These are phyloP conservation scores for Gossypioides kirkii DNA, from an alignment of 345 rosid species.

Conservation along the genomic window DNA sequence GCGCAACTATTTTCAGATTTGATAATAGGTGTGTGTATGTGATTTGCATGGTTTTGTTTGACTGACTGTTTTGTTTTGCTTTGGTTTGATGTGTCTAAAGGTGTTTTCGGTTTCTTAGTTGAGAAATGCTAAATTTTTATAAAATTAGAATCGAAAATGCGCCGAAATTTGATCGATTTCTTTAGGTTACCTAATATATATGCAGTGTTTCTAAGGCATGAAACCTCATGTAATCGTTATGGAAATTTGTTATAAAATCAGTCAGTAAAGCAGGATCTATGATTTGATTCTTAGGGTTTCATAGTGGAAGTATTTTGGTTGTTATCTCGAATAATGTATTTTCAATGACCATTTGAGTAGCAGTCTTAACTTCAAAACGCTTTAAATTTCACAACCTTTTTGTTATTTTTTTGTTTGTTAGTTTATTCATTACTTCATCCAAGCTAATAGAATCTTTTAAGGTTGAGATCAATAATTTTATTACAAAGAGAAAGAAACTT, in stretches of 20 bases:
- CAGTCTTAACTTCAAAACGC: neutral
- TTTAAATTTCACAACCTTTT: neutral
- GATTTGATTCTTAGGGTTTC: neutral
- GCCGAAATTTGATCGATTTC: neutral
- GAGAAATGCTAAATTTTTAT: neutral
- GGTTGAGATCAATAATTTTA: neutral
- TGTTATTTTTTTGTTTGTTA: neutral
- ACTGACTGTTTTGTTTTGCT: neutral
- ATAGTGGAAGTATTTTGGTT: neutral
- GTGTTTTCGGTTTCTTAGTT: neutral
- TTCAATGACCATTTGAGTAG: neutral
- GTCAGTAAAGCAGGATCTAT: neutral
- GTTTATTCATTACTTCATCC: neutral
- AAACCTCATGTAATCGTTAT: neutral
- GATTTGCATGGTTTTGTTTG: neutral
- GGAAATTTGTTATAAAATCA: neutral
- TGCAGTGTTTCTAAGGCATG: neutral
- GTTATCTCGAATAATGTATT: neutral
- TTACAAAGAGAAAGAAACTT: slow-evolving; percentile 1
- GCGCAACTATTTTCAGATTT: neutral
- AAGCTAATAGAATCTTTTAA: neutral
- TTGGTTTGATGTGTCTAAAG: neutral
- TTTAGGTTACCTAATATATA: neutral
- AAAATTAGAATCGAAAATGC: neutral
- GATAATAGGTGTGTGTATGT: neutral